Base-by-base conservation (phyloP, 495 filamentous ascomycete genomes). In the Penicillium herquei region DNA sequence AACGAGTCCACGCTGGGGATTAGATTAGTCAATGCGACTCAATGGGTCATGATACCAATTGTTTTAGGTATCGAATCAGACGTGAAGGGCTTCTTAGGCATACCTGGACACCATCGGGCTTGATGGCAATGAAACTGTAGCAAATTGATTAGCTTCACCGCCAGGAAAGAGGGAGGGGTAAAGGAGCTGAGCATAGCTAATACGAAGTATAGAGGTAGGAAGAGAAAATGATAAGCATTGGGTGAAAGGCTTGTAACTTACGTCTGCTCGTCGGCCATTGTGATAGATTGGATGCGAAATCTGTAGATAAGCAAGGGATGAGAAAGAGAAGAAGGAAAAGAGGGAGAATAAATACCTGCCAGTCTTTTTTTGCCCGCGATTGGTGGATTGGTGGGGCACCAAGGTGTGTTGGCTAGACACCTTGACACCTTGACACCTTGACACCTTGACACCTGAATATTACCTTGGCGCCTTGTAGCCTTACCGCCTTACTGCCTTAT, bases 51-150 rank as follows among this genome's bases (percentile, higher is more conserved):
- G 43, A n/a, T 32, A 26, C 21, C 21, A 55, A 51, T 52, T 30
- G 51, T 40, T 12, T n/a, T 46, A 1, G 16, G 46, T 14, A 18
- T 39, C 18, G 9, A 8, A 44, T 14, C 51, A 39, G 40, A 18
- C 32, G 40, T 43, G 30, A 7, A 46, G 13, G 26, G 39, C 39
- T 50, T 52, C 39, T 51, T 51, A 39, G 56, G 59, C 81, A 63
- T 87, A 96, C 92, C 86, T 97, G 94, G 81, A 98, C 94, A 76
- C 94, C 94, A 79, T 97, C 92, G 69, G 92, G 92, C 90, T 97
- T 97, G 85, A 97, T 88, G 69, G 92, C 92, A 84, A 97, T 96
- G 87, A 97, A 97, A 78, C 92, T 97, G 66, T 57, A 59, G 54
- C 41, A 66, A 49, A 63, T 57, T 56, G 52, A 61, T 87, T 71